These are phyloP conservation scores for Candida freyschussii DNA, from an alignment of 1,139 yeast species.

Conservation along the genomic window DNA sequence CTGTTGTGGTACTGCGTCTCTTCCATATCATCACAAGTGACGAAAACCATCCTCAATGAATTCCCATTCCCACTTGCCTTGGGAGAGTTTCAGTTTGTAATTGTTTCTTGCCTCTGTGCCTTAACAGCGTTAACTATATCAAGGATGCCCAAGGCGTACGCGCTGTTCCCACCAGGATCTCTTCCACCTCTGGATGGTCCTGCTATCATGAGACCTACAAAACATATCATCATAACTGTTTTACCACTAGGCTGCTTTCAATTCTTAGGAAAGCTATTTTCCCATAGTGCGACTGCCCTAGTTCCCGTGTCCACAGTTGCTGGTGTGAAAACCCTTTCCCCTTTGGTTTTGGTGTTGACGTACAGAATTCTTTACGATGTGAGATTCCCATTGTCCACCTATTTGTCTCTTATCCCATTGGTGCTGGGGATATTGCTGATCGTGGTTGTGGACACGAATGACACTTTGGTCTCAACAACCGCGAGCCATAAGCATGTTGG, in stretches of 20 bases:
- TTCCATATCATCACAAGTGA: slow-evolving; percentile 76
- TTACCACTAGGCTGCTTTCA: slow-evolving; percentile 92
- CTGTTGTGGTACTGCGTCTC: slow-evolving; percentile 76
- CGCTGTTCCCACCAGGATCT: slow-evolving; percentile 22
- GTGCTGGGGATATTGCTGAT: slow-evolving; percentile 55
- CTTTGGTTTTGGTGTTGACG: slow-evolving; percentile 75
- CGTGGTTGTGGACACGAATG: slow-evolving; percentile 33
- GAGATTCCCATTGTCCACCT: slow-evolving; percentile 54
- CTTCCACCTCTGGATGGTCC: slow-evolving; percentile 21
- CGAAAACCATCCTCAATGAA: slow-evolving; percentile 67
- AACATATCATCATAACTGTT: slow-evolving; percentile 58
- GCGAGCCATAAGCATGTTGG: slow-evolving; percentile 52
- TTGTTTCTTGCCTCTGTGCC: slow-evolving; percentile 46
- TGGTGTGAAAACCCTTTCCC: slow-evolving; percentile 88
- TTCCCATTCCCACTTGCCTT: slow-evolving; percentile 79
- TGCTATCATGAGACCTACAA: slow-evolving; percentile 29
- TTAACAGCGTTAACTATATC: slow-evolving; percentile 28
- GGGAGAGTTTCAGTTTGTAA: slow-evolving; percentile 79
- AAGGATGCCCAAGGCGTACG: slow-evolving; percentile 19
- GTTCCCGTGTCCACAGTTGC: slow-evolving; percentile 94
- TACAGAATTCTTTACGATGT: slow-evolving; percentile 60
- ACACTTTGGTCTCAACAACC: slow-evolving; percentile 26
- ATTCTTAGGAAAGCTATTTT: slow-evolving; percentile 83
- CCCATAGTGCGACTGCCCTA: slow-evolving; percentile 84
- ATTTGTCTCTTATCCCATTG: slow-evolving; percentile 63